Evolutionary conservation across 1,284 basidiomycete genomes (phyloP), one percentile per base, ranked within the genome.

Genomic region (Apiotrichum akiyoshidainum): DNA sequence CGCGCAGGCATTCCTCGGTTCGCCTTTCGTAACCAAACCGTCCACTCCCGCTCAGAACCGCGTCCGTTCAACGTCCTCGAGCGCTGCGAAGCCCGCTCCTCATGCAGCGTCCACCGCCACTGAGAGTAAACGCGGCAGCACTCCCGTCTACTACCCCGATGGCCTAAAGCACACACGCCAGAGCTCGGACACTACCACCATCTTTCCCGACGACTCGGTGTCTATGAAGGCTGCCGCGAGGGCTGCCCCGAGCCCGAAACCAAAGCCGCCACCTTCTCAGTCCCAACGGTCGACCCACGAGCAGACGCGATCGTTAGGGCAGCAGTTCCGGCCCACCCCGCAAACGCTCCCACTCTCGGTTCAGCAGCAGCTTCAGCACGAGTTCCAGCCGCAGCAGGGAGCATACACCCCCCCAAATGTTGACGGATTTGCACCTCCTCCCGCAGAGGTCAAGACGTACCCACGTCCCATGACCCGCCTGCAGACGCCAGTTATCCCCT

Each of bases 171-270:
- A 48, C 47, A 35, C 6, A 8, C 16, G 31, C 9, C 37, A 17
- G 19, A 13, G 26, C 48, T 50, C 48, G 34, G 48, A 50, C 48
- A 35, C n/a, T 2, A 22, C 9, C 21, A 50, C 48, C 34, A 39
- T 50, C n/a, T 50, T 14, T n/a, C 48, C 48, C 48, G 48, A 50
- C 35, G 48, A 50, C 35, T 50, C 48, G 19, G 48, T 50, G 12
- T 39, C 35, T 35, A 40, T 50, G 35, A 48, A 48, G 26, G 47
- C 33, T n/a, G 31, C 33, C 9, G 12, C 13, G 40, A 14, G 40
- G 13, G 21, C 13, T 26, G 26, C 26, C 26, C 26, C 26, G 4
- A 31, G 7, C 26, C 31, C 10, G 33, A 31, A 33, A 5, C 7
- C 19, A 33, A 33, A 33, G n/a, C n/a, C 19, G 10, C 17, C 19